Percentiles rank a stretch among this genome's conserved stretches.
Conservation (phyloP, 1,284 basidiomycete species). For the Peniophora sp. region DNA sequence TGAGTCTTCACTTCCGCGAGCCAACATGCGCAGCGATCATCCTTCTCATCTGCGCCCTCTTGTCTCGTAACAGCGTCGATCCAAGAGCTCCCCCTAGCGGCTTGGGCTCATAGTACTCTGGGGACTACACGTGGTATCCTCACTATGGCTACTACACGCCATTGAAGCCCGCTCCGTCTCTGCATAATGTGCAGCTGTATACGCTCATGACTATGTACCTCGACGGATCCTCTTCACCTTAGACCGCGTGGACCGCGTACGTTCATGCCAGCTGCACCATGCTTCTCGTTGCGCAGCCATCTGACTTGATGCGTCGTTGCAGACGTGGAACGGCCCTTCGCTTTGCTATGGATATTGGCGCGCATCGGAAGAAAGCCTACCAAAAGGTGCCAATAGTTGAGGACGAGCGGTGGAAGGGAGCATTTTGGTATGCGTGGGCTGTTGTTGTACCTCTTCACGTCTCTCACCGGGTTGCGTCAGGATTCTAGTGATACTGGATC, state of each 20-base stretch:
- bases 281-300: slow-evolving; percentile 58
- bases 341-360: slow-evolving; percentile 34
- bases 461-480: slow-evolving; percentile 38
- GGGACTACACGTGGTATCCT: slow-evolving; percentile 71
- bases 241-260: slow-evolving; percentile 4
- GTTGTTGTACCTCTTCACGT: too few relatives aligned
- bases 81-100: slow-evolving; percentile 45
- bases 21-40: slow-evolving; percentile 39
- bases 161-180: slow-evolving; percentile 43
- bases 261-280: slow-evolving; percentile 33
- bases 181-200: slow-evolving; percentile 69
- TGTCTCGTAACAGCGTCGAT: slow-evolving; percentile 42
- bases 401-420: slow-evolving; percentile 48
- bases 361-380: slow-evolving; percentile 28
- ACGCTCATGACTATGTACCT: slow-evolving; percentile 14
- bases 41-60: slow-evolving; percentile 45
- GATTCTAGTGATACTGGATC: slow-evolving; percentile 23
- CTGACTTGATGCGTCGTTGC: slow-evolving; percentile 60
- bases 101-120: slow-evolving; percentile 37
- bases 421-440: slow-evolving; percentile 51
- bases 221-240: slow-evolving; percentile 18
- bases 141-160: slow-evolving; percentile 35
- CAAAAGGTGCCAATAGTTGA: slow-evolving; percentile 22
- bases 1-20: slow-evolving; percentile 33
- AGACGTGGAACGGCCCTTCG: slow-evolving; percentile 28